Percentiles rank a stretch among this genome's conserved stretches.
These are phyloP conservation scores for Venturia asperata DNA, from an alignment of 2,329 filamentous ascomycete species.

Conservation along the genomic window DNA sequence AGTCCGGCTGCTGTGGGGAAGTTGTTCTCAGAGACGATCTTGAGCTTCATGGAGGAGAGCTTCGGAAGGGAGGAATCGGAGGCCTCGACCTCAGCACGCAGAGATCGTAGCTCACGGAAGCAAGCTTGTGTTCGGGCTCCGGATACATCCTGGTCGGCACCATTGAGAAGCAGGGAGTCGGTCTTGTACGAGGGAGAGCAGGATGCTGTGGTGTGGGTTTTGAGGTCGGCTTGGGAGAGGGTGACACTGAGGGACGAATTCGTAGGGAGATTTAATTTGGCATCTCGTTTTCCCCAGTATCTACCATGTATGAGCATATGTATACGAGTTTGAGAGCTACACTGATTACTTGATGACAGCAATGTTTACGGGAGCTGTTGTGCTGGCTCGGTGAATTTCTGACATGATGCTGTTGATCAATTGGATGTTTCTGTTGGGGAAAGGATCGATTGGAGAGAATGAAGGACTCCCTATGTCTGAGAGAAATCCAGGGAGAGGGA, in stretches of 20 bases:
- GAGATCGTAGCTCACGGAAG: conserved; percentile 73
- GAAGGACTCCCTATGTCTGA: neutral
- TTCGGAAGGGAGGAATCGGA: conserved; percentile 69
- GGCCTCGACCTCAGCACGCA: conserved; percentile 69
- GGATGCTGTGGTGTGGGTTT: conserved; percentile 91
- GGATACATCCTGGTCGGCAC: conserved; percentile 71
- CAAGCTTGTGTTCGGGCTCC: conserved; percentile 91
- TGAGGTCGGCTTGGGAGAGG: conserved; percentile 85
- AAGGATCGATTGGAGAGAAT: neutral
- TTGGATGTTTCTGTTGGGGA: neutral
- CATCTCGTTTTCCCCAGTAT: conserved; percentile 96
- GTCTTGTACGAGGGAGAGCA: conserved; percentile 66
- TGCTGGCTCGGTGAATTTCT: conserved; percentile 78
- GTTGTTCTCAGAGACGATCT: conserved; percentile 94
- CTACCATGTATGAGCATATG: conserved; percentile 30
- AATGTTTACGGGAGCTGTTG: conserved; percentile 95
- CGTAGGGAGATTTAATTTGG: conserved; percentile 89
- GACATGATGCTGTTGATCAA: neutral
- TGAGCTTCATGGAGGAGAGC: conserved; percentile 68
- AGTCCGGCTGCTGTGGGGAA: conserved; percentile 96
- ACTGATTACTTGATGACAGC: conserved; percentile 79
- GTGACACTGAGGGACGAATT: conserved; percentile 98
- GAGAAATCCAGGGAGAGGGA: neutral
- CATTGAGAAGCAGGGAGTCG: conserved; percentile 78
- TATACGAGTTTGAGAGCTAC: conserved; percentile 23